A percentile compares a stretch with the other conserved stretches of the same genome.
Evolutionary conservation across 2,329 filamentous ascomycete genomes (phyloP).

Genomic region (Knoxdaviesia proteae): DNA sequence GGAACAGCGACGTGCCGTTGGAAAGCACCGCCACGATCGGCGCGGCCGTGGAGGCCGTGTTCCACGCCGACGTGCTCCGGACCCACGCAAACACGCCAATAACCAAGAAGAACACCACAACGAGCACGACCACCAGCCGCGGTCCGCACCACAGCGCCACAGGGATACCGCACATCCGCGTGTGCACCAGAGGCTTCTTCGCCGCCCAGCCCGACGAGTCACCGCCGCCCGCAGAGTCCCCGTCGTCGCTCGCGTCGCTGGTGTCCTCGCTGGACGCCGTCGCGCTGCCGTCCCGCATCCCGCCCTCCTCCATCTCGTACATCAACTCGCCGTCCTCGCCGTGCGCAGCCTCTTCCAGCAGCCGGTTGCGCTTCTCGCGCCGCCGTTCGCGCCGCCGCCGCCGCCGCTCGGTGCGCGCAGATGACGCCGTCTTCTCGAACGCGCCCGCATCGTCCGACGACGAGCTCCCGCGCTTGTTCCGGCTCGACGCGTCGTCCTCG

Average conservation of each 20-base stretch:
- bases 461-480: no score
- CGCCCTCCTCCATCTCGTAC: slow-evolving; percentile 80
- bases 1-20: slow-evolving; percentile 81
- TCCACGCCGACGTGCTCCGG: slow-evolving; percentile 20
- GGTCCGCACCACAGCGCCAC: no score
- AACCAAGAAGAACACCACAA: slow-evolving; percentile 8
- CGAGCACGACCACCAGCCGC: slow-evolving; percentile 23
- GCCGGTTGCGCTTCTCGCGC: slow-evolving; percentile 28
- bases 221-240: slow-evolving; percentile 15
- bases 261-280: slow-evolving; percentile 42
- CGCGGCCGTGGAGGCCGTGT: slow-evolving; percentile 17
- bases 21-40: slow-evolving; percentile 21
- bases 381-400: slow-evolving; percentile 26
- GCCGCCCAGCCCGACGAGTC: slow-evolving; percentile 11
- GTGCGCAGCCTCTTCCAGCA: slow-evolving; percentile 30
- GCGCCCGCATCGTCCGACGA: no score
- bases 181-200: slow-evolving; percentile 27
- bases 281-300: slow-evolving; percentile 42
- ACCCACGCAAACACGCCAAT: slow-evolving; percentile 8
- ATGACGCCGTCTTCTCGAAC: slow-evolving; percentile 13
- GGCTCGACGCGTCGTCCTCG: no score
- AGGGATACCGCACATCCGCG: slow-evolving; percentile 2
- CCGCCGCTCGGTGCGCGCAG: slow-evolving; percentile 9
- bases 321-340: slow-evolving; percentile 59
- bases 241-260: slow-evolving; percentile 31